A percentile compares a stretch with the other conserved stretches of the same genome.
These are phyloP conservation scores for Talaromyces stipitatus DNA, from an alignment of 495 filamentous ascomycete genomes.

Conservation along the genomic window DNA sequence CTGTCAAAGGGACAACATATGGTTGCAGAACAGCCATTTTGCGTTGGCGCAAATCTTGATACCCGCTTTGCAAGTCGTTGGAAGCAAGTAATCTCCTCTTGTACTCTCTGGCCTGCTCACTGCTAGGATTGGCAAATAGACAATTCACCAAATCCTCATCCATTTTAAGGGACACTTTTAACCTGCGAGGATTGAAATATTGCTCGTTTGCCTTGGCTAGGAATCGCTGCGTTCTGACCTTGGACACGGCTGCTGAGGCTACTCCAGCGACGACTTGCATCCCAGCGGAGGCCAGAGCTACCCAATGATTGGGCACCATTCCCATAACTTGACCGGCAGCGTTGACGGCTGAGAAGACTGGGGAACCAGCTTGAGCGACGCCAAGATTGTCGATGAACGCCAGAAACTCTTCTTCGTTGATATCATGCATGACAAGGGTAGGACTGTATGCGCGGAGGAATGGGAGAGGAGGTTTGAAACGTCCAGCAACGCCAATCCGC, in stretches of 20 bases:
- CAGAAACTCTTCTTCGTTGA: slow-evolving; percentile 5
- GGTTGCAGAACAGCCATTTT: not conserved
- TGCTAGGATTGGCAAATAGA: not conserved
- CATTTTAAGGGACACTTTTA: not conserved
- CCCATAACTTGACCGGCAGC: not conserved
- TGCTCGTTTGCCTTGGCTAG: not conserved
- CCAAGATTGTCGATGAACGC: slow-evolving; percentile 12
- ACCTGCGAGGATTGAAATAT: not conserved
- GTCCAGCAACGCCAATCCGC: not conserved
- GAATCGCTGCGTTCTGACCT: not conserved
- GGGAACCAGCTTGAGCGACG: not conserved
- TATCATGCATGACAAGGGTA: not conserved
- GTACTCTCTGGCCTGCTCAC: not conserved
- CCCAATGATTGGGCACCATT: not conserved
- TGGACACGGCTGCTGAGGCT: not conserved
- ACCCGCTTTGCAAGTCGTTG: not conserved
- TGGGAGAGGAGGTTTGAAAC: slow-evolving; percentile 1
- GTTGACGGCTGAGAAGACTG: not conserved
- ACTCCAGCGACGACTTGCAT: not conserved
- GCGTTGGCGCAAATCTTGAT: not conserved
- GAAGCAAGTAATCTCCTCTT: not conserved
- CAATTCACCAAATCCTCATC: not conserved
- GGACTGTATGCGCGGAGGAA: slow-evolving; percentile 10
- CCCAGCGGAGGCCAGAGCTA: not conserved
- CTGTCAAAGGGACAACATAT: not conserved